phyloP scores from a whole-genome alignment of 164 flowering plant species.

The Tetracentron sinense region DNA sequence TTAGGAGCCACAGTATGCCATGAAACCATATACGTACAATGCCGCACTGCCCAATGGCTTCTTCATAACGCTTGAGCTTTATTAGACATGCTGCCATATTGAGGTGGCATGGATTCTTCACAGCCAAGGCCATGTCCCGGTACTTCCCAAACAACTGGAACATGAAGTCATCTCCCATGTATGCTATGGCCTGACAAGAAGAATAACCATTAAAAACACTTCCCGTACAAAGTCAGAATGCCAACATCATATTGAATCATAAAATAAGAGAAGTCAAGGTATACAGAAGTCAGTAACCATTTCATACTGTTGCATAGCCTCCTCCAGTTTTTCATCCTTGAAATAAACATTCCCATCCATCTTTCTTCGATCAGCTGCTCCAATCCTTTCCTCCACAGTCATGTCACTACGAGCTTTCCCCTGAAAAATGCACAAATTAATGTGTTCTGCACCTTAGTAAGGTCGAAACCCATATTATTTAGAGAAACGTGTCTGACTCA shows the following conservation, averaged over 20 bases:
- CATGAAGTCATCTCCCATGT: conserved; percentile 98
- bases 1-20: no score
- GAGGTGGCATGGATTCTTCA: conserved; percentile 94
- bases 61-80: conserved; percentile 84
- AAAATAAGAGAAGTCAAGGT: conserved; percentile 5
- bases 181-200: conserved; percentile 77
- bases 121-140: conserved; percentile 92
- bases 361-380: conserved; percentile 85
- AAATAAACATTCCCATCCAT: conserved; percentile 87
- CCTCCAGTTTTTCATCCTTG: conserved; percentile 88
- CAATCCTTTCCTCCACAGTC: conserved; percentile 96
- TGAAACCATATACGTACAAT: conserved; percentile 55
- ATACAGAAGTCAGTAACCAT: conserved; percentile 53
- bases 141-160: conserved; percentile 92
- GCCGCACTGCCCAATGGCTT: conserved; percentile 86
- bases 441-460: background rate
- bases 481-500: no score
- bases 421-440: conserved; percentile 26
- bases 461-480: background rate
- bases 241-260: background rate
- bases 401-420: conserved; percentile 92
- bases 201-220: conserved; percentile 9
- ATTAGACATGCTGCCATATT: conserved; percentile 90
- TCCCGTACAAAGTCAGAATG: background rate
- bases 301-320: conserved; percentile 99